Base-by-base conservation (phyloP, 805 yeast genomes). In the Saturnispora saitoi region DNA sequence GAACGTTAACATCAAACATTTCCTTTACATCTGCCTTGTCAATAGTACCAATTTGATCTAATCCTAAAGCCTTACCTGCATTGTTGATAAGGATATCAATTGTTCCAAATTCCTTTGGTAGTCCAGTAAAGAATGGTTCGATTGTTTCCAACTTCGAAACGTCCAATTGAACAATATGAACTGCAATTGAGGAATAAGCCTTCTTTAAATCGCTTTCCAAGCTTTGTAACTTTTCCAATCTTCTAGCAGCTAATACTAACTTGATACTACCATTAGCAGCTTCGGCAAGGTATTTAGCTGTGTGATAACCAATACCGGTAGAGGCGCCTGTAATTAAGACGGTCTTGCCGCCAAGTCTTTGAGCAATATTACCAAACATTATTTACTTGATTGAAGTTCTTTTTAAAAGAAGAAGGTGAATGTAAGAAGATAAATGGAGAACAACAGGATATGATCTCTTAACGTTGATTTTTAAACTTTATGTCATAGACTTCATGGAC, bases 291-390 rank as follows among this genome's bases (percentile, higher is more conserved):
- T 90, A 95, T 42, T 74, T 66, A 14, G 97, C 98, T 10, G 96
- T 89, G 47, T 95, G 93, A 56, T 79, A 80, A 11, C 98, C 99
- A 59, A 91, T 91, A 48, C 98, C 98, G 14, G 96, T 81, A 24
- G 96, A 86, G 7, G 98, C 98, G 53, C 98, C 98, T n/a, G 98
- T 87, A 59, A 91, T 83, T 38, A 91, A 75, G 30, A 87, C 75
- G 17, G 81, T 79, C 63, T 91, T 90, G 43, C 84, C 84, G 20
- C 84, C 80, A 31, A 91, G 72, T 63, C 96, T 77, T 63, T 82
- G 81, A 39, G 90, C 86, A 47, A 95, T 93, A 52, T 61, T 63
- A 30, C 67, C 67, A 52, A 63, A 63, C 66, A 63, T 62, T 14
- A 31, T 53, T 9, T 24, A 12, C 28, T 22, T 15, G 15, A 40